Base-by-base conservation (phyloP, 257 asterid genomes). In the Solanum rostratum region DNA sequence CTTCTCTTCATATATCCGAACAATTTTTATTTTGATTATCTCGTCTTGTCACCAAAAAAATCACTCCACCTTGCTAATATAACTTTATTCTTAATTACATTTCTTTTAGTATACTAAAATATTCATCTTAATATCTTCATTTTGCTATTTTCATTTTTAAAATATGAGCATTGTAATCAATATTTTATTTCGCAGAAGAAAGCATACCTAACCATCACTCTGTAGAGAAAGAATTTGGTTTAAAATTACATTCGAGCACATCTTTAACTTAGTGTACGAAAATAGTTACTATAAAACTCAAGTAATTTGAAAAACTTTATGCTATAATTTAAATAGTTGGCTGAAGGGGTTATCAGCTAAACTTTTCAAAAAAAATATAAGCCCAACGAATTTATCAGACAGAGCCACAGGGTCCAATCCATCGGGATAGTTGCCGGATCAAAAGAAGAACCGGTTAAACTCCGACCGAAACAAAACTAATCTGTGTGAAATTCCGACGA, bases 121-220 rank as follows among this genome's bases (percentile, higher is more conserved):
- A 57, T 4, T 1, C 2, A 57, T n/a, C 0, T 0, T 0, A n/a
- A 10, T 6, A n/a, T n/a, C 29, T 0, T 10, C 9, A 57, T 57
- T 1, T n/a, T n/a, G 3, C n/a, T 57, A 9, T 20, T 7, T 55
- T 10, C 0, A 55, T 55, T 9, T 9, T 6, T n/a, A 20, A 5
- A 57, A 10, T 10, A 0, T n/a, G n/a, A 57, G n/a, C 0, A 1
- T 57, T 57, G 3, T 20, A 2, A 13, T 27, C 27, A 57, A 57
- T 2, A 2, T 57, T 57, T 5, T 57, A n/a, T 0, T 2, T 14
- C 7, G 0, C n/a, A n/a, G 0, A n/a, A n/a, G 3, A 57, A 57
- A 57, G 10, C 14, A 57, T n/a, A 57, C 10, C 5, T 57, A 57
- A 57, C 29, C 1, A n/a, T 2, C 0, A 10, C 14, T 57, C 9